Evolutionary conservation across 2,329 filamentous ascomycete genomes (phyloP), one percentile per base, ranked within the genome.

Genomic region (Penicillium sp.): DNA sequence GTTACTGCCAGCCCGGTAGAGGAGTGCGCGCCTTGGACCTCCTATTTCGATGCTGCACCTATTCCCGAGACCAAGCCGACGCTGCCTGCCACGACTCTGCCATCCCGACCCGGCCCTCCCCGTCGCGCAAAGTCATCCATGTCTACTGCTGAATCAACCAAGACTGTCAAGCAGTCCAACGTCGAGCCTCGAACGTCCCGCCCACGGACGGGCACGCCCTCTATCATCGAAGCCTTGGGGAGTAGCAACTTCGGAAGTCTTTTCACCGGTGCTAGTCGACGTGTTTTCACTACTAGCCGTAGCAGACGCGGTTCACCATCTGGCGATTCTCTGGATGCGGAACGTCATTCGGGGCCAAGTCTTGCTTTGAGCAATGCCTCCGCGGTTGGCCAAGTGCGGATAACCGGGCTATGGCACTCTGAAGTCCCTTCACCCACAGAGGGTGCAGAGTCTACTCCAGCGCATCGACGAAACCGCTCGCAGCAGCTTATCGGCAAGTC

Each of bases 1-100:
- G 83, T 90, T 50, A 87, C 85, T 37, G 89, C 85, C 18, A 90
- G 87, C 69, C 90, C 89, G 1, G 85, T 88, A 14, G 63, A 69
- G 4, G 43, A 54, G 36, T 66, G 70, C n/a, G 65, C 71, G 13
- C 66, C 70, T 13, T 69, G 69, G 46, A 58, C 66, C 11, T 74
- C 72, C 16, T 81, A 80, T 59, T 81, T 79, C 58, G 67, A 65
- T 55, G 24, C 44, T 9, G 22, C 31, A n/a, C 49, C 62, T 54
- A 24, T 61, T 52, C 19, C 55, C 47, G 58, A 58, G 44, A 22
- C 46, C 60, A 68, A 67, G 16, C 55, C 51, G 13, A 31, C 27
- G 9, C 59, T 59, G 24, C 65, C 65, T 18, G 62, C 68, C 35
- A 61, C 66, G 6, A 64, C 68, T 27, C 63, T 66, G 7, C 65